Base-by-base conservation (phyloP, 495 filamentous ascomycete species). In the Daldinia vernicosa region DNA sequence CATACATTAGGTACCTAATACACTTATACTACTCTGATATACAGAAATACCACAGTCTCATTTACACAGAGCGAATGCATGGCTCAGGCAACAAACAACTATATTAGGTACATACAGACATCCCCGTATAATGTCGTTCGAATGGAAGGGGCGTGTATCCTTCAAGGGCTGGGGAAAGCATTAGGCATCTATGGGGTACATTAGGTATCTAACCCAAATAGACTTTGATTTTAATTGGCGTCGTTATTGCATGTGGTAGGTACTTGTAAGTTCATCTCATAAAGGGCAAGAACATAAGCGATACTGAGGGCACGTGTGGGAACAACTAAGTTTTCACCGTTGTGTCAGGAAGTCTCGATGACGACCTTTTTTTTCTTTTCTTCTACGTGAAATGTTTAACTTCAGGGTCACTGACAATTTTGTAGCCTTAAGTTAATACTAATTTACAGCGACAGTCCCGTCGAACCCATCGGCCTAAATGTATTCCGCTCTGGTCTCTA, bases 241-340 rank as follows among this genome's bases (percentile, higher is more conserved):
- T 30, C 50, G 15, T 15, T 15, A 51, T 8, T 3, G 9, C n/a
- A n/a, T n/a, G n/a, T n/a, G 17, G 4, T 45, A 45, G 39, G 22
- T 22, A 51, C 45, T 11, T 19, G 4, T 19, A 26, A 8, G 11
- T 26, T 24, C 11, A 4, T 27, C 12, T 53, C 15, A 33, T 28
- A 22, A 37, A 50, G 45, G 57, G 40, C 15, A 60, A 19, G 37
- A 60, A 22, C 54, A 28, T 60, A 7, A 7, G 2, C 28, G 6
- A 22, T 11, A 19, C 15, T 28, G n/a, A 26, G 24, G 54, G 26
- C 35, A 64, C 53, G 45, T 64, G 50, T 54, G 9, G 24, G 30
- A 51, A 39, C 27, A 35, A 60, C 45, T 53, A 70, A 67, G 32
- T 53, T 63, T 67, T 32, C 14, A 63, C 35, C 53, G 27, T 58